Base-by-base conservation (phyloP, 345 rosid species). In the Melaleuca alternifolia region DNA sequence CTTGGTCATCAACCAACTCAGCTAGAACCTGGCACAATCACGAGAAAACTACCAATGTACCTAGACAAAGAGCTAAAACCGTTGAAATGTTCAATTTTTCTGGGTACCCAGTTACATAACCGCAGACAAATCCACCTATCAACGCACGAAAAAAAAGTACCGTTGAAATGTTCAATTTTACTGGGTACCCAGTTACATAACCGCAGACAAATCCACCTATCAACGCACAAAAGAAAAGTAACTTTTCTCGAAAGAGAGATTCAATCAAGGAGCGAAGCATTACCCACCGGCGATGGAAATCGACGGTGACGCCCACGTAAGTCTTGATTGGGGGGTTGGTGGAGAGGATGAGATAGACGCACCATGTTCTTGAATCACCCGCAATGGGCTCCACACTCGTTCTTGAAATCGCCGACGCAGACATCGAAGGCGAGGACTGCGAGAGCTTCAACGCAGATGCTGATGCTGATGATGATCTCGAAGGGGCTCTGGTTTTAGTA, bases 291-390 rank as follows among this genome's bases (percentile, higher is more conserved):
- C 94, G 95, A 87, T 90, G n/a, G 88, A 96, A 93, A 91, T 95
- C 89, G 87, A 81, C 94, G 90, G 98, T 94, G 92, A 91, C 93
- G 20, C 97, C 99, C 30, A 95, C 95, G 85, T 95, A 96, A 82
- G 96, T 96, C 87, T 94, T 96, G 93, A 95, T 89, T 30, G 97
- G 98, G 61, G 85, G 46, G 85, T 83, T 94, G 84, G 96, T 94
- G 65, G 98, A 94, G 86, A 94, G 93, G 53, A 96, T 94, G 65
- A 96, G 95, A 88, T 96, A 96, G 15, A 94, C 97, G 44, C 91
- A 91, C 99, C 99, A 95, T 23, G 92, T 83, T 84, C 91, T 85
- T 46, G 87, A 48, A 82, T 84, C 86, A 11, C 54, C 85, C 12
- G 89, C 79, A 53, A 83, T 84, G 71, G 90, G 77, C 28, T 48